phyloP scores from a whole-genome alignment of 176 grass and related monocot genomes.

The Neostapfia colusana region DNA sequence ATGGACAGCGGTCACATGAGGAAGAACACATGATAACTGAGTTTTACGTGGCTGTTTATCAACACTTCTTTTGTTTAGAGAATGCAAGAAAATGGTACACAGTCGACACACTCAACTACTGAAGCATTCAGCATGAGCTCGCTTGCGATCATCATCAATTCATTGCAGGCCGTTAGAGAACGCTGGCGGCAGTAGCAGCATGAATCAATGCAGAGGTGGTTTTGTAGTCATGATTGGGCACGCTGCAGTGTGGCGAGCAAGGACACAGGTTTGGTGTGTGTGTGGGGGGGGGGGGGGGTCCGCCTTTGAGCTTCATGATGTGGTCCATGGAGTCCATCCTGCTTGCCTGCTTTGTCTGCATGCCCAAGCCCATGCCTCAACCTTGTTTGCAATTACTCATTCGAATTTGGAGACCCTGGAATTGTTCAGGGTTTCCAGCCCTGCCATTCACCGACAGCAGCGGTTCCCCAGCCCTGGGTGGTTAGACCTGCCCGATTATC shows the following conservation, averaged over 20 bases:
- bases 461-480: conserved; percentile 15
- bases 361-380: neutral
- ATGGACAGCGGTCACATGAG: neutral
- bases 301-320: conserved; percentile 16
- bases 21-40: neutral
- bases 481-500: neutral
- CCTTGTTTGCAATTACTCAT: neutral
- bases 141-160: neutral
- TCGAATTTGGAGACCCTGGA: conserved; percentile 17
- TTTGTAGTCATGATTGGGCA: conserved; percentile 34
- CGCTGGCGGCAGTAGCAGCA: conserved; percentile 3
- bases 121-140: neutral
- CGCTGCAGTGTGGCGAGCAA: neutral
- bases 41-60: no score
- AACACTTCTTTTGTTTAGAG: no score
- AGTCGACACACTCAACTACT: conserved; percentile 10
- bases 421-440: conserved; percentile 20
- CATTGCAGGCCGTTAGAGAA: conserved; percentile 40
- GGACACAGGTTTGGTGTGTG: conserved; percentile 23
- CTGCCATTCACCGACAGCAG: conserved; percentile 18
- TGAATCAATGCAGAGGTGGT: conserved; percentile 26
- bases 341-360: neutral
- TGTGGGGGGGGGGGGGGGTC: no score
- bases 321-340: conserved; percentile 33
- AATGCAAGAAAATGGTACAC: no score